phyloP scores from a whole-genome alignment of 495 filamentous ascomycete genomes.

The Annulohypoxylon moriforme region DNA sequence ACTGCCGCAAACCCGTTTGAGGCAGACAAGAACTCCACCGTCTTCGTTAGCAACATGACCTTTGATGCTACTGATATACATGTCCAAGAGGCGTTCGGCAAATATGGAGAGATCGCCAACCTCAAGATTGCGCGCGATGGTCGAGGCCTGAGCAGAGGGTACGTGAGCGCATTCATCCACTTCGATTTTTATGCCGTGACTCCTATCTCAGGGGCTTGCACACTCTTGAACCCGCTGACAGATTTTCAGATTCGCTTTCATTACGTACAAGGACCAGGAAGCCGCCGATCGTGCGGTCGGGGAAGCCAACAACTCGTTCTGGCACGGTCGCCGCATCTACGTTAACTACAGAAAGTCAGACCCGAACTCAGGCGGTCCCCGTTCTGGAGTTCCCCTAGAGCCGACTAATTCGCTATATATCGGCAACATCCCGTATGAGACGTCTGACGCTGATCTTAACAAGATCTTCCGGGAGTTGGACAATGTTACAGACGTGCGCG shows the following conservation, averaged over 20 bases:
- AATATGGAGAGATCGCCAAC: constrained; percentile 70
- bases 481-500: constrained; percentile 82
- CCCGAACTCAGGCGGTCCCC: too few species aligned
- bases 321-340: constrained; percentile 80
- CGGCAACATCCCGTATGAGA: constrained; percentile 90
- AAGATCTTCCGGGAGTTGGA: constrained; percentile 77
- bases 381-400: too few species aligned
- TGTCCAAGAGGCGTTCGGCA: constrained; percentile 71
- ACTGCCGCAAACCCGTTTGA: neutral
- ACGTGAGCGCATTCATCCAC: constrained; percentile 50
- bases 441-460: constrained; percentile 89
- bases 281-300: constrained; percentile 70
- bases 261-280: constrained; percentile 70
- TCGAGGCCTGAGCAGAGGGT: constrained; percentile 90
- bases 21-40: neutral
- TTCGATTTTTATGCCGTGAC: neutral
- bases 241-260: constrained; percentile 77
- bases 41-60: constrained; percentile 88
- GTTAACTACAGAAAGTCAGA: constrained; percentile 61
- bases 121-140: constrained; percentile 72
- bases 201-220: neutral
- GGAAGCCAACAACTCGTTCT: constrained; percentile 73
- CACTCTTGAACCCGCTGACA: constrained; percentile 38
- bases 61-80: constrained; percentile 83
- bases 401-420: constrained; percentile 81